Evolutionary conservation across 2,329 filamentous ascomycete genomes (phyloP).

Genomic region (Claviceps spartinae): DNA sequence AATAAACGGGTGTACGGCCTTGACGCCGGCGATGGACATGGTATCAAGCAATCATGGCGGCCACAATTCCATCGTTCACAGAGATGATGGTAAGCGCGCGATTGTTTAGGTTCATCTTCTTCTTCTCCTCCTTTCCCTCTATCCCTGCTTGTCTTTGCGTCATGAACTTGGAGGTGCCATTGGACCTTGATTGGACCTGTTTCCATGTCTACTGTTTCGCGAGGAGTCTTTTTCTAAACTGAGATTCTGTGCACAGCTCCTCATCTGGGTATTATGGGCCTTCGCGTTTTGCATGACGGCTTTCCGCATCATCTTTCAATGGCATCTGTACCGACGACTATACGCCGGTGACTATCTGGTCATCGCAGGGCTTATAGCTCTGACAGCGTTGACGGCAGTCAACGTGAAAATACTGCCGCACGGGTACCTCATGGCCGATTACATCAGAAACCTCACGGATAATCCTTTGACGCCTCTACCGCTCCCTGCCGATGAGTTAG

Average conservation of each 20-base stretch:
- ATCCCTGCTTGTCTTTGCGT: background rate
- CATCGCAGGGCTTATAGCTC: background rate
- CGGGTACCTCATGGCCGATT: background rate
- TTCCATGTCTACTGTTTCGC: background rate
- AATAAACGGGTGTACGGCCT: background rate
- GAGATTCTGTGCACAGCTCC: background rate
- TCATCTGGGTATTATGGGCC: background rate
- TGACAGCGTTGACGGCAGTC: background rate
- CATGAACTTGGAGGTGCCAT: background rate
- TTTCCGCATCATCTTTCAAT: background rate
- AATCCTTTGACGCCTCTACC: background rate
- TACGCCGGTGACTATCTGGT: background rate
- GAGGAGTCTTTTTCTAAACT: too few relatives aligned
- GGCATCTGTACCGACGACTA: background rate
- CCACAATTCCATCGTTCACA: background rate
- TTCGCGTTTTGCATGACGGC: background rate
- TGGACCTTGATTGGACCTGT: too few relatives aligned
- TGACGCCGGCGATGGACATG: background rate
- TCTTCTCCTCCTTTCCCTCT: background rate
- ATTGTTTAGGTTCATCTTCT: background rate
- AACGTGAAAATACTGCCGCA: background rate
- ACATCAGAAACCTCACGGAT: background rate
- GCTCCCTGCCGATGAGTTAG: background rate
- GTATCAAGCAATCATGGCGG: background rate
- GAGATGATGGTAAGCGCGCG: background rate